A percentile compares a stretch with the other conserved stretches of the same genome.
phyloP scores from a whole-genome alignment of 768 basidiomycete species.

The Lanmaoa rubissima region DNA sequence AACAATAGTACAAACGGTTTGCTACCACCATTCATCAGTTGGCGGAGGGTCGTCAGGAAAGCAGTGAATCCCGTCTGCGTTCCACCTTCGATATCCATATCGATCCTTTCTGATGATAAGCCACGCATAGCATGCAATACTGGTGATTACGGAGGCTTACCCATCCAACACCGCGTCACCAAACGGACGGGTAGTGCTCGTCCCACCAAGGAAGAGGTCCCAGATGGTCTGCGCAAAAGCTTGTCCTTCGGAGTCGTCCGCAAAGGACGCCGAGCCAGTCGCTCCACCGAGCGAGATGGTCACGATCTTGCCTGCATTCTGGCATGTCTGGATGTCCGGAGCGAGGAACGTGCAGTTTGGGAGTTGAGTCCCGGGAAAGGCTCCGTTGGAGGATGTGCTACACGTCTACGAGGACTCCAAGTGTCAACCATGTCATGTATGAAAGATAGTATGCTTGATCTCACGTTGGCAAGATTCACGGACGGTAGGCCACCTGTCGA shows the following conservation, averaged over 20 bases:
- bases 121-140: background rate
- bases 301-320: conserved; percentile 60
- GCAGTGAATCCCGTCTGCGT: conserved; percentile 30
- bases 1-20: conserved; percentile 21
- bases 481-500: conserved; percentile 56
- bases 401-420: conserved; percentile 46
- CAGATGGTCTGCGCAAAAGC: conserved; percentile 67
- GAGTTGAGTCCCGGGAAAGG: conserved; percentile 61
- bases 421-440: background rate
- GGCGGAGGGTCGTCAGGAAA: conserved; percentile 31
- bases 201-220: conserved; percentile 66
- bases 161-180: conserved; percentile 72
- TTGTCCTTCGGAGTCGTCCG: conserved; percentile 53
- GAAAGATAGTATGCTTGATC: background rate
- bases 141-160: conserved; percentile 31
- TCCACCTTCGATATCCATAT: conserved; percentile 52
- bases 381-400: conserved; percentile 52
- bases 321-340: conserved; percentile 60
- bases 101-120: conserved; percentile 29
- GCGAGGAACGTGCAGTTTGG: conserved; percentile 63
- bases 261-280: conserved; percentile 60
- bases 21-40: conserved; percentile 28
- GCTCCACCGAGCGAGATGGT: conserved; percentile 64
- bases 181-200: conserved; percentile 64
- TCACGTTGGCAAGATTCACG: conserved; percentile 59